Evolutionary conservation across 2,329 filamentous ascomycete species (phyloP), one percentile per base, ranked within the genome.

Genomic region (Venturia pyrina): DNA sequence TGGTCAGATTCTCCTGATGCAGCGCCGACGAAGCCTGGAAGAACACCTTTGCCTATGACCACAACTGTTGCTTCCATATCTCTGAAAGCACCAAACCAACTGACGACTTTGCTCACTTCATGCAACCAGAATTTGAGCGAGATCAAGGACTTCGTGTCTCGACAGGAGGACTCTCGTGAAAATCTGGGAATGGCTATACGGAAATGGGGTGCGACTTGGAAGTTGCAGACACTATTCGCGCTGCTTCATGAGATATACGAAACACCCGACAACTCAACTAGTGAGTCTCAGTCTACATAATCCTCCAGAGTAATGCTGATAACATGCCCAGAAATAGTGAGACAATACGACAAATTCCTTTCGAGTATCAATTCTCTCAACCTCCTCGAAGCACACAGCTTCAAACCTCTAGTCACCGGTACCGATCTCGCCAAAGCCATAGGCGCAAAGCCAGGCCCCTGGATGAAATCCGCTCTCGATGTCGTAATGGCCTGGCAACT

Each of bases 401-500:
- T 82, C 68, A 82, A 77, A 70, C 78, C 80, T 17, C 74, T 83
- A 5, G 71, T 96, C 43, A 90, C 96, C 72, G 93, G 95, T 19
- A 89, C 84, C 48, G 80, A 88, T 64, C 82, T 98, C 24, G 84
- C 86, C 21, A 82, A 86, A 68, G 85, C 84, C 4, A 80, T 98
- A 3, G 78, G 77, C 21, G 85, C 83, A 0, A 87, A 86, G 68
- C 88, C 90, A 0, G 91, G 91, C 0, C 87, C 81, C n/a, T 98
- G 93, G 93, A 89, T 96, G 83, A 86, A 86, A 65, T 82, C 83
- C 59, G 92, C 92, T 3, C 78, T 96, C 60, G 89, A 96, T 41
- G 80, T 92, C 4, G 89, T 91, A 68, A 85, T 96, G 76, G 87
- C 87, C 68, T 98, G 93, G 92, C 95, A 98, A 76, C 82, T 98